Evolutionary conservation across 768 basidiomycete species (phyloP), one percentile per base, ranked within the genome.

Genomic region (Coprinopsis marcescibilis): DNA sequence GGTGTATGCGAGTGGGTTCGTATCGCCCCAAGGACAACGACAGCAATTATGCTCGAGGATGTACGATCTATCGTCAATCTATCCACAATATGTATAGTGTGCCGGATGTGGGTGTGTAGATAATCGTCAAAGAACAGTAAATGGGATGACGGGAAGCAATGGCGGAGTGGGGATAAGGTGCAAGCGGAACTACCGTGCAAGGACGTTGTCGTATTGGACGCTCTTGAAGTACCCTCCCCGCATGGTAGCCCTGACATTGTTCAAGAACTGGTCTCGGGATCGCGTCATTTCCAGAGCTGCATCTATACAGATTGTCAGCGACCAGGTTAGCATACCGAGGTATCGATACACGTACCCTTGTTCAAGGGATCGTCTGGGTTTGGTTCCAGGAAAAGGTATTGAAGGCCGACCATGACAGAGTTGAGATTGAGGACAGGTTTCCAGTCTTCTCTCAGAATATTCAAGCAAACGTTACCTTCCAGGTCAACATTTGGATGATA

Each of bases 371-470:
- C 96, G 57, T 98, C 95, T 30, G 96, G 89, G 58, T 99, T 99
- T 12, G 96, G 96, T 66, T 99, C 96, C 48, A 99, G 73, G 77
- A 99, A 99, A 43, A 99, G 78, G 61, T 97, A 99, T 65, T 99
- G 96, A 47, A 99, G 67, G 27, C 96, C 96, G 50, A 98, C 90
- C 91, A 98, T 95, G 53, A 99, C 91, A 24, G 94, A 90, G 63
- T 93, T 97, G 43, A 99, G 75, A 66, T 97, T 98, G 35, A 99
- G 73, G 2, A 99, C 96, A 4, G 96, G 96, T 61, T 99, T 99
- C 96, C 96, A 99, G 69, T 99, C 96, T 72, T 99, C 96, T 62
- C 96, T 82, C 49, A 98, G 78, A 62, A 98, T 97, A 68, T 98
- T 98, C 57, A 99, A 66, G 72, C 96, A 99, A 37, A 99, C 95